Evolutionary conservation across 371 early-diverging fungal species (phyloP).

Genomic region (Nematocida ironsii): DNA sequence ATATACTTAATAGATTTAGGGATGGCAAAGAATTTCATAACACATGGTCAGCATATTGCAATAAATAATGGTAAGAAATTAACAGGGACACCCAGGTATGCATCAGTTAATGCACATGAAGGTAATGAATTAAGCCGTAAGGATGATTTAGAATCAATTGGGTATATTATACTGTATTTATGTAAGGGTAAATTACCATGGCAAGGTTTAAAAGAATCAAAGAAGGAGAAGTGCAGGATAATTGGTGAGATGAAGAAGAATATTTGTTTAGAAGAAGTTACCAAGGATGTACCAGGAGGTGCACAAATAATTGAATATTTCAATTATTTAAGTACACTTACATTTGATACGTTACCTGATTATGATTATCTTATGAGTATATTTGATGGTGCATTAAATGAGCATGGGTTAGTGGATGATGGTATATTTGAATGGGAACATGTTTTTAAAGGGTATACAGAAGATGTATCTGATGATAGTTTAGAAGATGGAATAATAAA

Average conservation of each 20-base stretch:
- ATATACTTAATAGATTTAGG: conserved; percentile 98
- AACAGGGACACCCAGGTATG: conserved; percentile 98
- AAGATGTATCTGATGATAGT: conserved; percentile 30
- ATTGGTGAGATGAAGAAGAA: conserved; percentile 98
- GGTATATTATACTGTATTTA: conserved; percentile 98
- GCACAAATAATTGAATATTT: conserved; percentile 80
- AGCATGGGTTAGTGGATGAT: conserved; percentile 73
- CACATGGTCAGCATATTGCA: conserved; percentile 90
- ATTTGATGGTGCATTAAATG: conserved; percentile 85
- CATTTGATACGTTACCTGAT: conserved; percentile 97
- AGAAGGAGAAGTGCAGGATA: conserved; percentile 95
- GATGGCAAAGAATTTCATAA: conserved; percentile 91
- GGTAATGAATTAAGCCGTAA: conserved; percentile 96
- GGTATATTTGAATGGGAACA: conserved; percentile 65
- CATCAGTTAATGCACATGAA: conserved; percentile 92
- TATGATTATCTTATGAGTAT: conserved; percentile 90
- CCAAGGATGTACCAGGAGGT: conserved; percentile 85
- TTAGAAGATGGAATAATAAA: conserved; percentile 32
- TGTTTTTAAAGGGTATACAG: conserved; percentile 33
- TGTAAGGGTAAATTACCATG: conserved; percentile 94
- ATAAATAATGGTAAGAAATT: conserved; percentile 93
- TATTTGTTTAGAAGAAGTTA: conserved; percentile 86
- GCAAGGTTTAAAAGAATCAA: conserved; percentile 95
- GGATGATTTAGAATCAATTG: conserved; percentile 96
- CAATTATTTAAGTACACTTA: conserved; percentile 86